These are phyloP conservation scores for Gymnopus androsaceus DNA, from an alignment of 1,284 basidiomycete genomes.

Conservation along the genomic window DNA sequence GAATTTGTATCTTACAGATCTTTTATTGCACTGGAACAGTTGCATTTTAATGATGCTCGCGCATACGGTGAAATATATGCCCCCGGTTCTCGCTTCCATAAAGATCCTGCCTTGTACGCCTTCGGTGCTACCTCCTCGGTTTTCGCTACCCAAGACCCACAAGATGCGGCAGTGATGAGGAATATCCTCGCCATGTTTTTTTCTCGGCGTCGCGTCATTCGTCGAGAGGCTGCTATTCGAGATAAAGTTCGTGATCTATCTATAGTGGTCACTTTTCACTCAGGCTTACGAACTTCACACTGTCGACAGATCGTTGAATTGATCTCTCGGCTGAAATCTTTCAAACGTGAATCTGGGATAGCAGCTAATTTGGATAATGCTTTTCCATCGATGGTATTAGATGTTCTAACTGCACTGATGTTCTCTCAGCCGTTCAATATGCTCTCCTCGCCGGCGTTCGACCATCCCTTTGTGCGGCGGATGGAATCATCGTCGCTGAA, in stretches of 20 bases:
- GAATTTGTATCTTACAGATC: too few species aligned
- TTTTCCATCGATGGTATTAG: conserved; percentile 18
- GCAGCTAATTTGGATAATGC: conserved; percentile 11
- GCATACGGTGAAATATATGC: conserved; percentile 30
- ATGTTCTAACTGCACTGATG: conserved; percentile 26
- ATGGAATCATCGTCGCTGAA: conserved; percentile 14
- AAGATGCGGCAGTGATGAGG: neutral
- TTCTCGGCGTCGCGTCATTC: neutral
- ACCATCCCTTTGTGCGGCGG: conserved; percentile 20
- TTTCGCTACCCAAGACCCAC: neutral
- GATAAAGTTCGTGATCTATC: too few species aligned
- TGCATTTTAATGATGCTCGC: conserved; percentile 27
- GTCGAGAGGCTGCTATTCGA: neutral
- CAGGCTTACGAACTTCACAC: too few species aligned
- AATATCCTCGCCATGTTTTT: neutral
- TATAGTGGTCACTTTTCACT: too few species aligned
- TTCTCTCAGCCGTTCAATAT: conserved; percentile 21
- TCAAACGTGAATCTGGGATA: neutral
- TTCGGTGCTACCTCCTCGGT: neutral
- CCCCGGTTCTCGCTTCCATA: conserved; percentile 6
- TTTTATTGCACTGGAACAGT: too few species aligned
- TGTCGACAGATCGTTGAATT: conserved; percentile 14
- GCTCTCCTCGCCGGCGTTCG: conserved; percentile 22
- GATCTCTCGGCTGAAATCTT: conserved; percentile 16
- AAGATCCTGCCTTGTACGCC: conserved; percentile 1